Percentiles rank a stretch among this genome's conserved stretches.
phyloP scores from a whole-genome alignment of 2,329 filamentous ascomycete genomes.

The Apiospora saccharicola region DNA sequence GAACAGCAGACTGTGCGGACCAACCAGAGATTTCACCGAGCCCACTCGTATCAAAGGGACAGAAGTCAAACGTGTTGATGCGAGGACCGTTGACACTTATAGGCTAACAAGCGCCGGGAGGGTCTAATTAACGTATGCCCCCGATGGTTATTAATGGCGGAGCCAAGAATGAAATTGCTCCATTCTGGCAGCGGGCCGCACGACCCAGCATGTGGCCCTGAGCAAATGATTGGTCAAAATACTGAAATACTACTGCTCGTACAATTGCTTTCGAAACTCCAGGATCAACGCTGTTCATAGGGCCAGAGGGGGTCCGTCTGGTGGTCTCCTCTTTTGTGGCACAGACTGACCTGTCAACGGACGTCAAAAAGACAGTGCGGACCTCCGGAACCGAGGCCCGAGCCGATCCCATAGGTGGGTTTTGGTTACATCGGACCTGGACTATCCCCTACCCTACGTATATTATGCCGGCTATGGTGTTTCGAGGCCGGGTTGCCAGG shows the following conservation, averaged over 20 bases:
- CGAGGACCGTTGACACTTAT: background rate
- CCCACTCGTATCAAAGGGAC: background rate
- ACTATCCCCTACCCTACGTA: background rate
- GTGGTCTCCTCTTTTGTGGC: background rate
- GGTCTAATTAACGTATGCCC: background rate
- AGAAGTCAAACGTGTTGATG: background rate
- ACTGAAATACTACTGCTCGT: background rate
- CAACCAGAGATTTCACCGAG: constrained; percentile 8
- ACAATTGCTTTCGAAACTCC: background rate
- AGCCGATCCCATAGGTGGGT: background rate
- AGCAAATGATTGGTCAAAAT: background rate
- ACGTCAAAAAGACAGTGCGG: background rate
- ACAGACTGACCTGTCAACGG: background rate
- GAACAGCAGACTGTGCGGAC: background rate
- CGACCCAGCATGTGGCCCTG: background rate
- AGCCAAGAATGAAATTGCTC: background rate
- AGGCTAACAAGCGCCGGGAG: background rate
- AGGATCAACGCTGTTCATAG: background rate
- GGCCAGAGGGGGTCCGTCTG: background rate
- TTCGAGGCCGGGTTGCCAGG: background rate
- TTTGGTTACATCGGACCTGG: background rate
- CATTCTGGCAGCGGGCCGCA: constrained; percentile 8
- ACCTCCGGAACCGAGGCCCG: background rate
- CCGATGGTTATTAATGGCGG: background rate
- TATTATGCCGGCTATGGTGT: background rate